A percentile compares a stretch with the other conserved stretches of the same genome.
phyloP scores from a whole-genome alignment of 2,329 filamentous ascomycete species.

The Penicillium brevicompactum region DNA sequence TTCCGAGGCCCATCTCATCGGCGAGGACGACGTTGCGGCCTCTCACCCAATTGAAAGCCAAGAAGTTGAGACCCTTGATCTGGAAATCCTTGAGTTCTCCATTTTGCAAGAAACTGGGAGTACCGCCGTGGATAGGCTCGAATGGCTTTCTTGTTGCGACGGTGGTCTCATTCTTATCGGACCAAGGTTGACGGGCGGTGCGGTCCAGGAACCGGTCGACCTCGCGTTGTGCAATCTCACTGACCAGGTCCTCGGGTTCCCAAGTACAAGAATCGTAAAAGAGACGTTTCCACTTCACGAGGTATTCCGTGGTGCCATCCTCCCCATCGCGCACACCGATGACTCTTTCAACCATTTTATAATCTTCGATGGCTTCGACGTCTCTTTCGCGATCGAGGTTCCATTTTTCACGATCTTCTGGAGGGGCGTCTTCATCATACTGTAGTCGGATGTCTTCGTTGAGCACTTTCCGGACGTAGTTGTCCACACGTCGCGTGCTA shows the following conservation, averaged over 20 bases:
- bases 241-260: constrained; percentile 77
- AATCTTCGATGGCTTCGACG: constrained; percentile 84
- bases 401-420: constrained; percentile 89
- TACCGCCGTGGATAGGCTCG: constrained; percentile 71
- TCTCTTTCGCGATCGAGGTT: constrained; percentile 92
- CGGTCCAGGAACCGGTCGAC: constrained; percentile 91
- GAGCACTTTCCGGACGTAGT: constrained; percentile 86
- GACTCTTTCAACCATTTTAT: constrained; percentile 88
- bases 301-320: constrained; percentile 76
- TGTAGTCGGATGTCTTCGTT: constrained; percentile 77
- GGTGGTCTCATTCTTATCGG: constrained; percentile 76
- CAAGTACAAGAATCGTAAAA: constrained; percentile 95
- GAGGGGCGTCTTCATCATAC: constrained; percentile 71
- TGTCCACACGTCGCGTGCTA: constrained; percentile 86
- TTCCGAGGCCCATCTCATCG: constrained; percentile 97
- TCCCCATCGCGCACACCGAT: constrained; percentile 82
- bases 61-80: constrained; percentile 88
- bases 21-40: constrained; percentile 95
- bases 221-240: constrained; percentile 77
- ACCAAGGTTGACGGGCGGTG: constrained; percentile 75
- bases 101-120: constrained; percentile 81
- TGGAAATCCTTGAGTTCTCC: constrained; percentile 92
- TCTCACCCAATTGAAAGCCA: constrained; percentile 93
- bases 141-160: constrained; percentile 71
- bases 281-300: constrained; percentile 94